Evolutionary conservation across 164 flowering plant genomes (phyloP), one percentile per base, ranked within the genome.

Genomic region (Annona squamosa): DNA sequence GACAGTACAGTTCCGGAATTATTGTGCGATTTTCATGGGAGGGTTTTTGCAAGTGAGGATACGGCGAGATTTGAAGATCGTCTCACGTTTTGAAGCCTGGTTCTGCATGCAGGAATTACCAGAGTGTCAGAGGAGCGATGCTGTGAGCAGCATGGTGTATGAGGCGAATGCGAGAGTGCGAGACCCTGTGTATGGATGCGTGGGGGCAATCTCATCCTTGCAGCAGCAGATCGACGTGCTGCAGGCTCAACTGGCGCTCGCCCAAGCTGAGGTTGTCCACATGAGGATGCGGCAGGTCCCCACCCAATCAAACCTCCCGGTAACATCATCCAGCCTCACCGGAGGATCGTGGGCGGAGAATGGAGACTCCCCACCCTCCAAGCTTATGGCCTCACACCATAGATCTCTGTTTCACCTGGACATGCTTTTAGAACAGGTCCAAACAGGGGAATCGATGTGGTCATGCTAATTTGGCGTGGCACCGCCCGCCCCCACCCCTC

Each of bases 141-240:
- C 94, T 0, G 94, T 91, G 71, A 91, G 92, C 67, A 86, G 94
- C 52, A 87, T 91, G 92, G 97, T 91, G 26, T 91, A 91, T 57
- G 97, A 91, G 71, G 97, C 97, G 16, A 91, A 91, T 59, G 97
- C 97, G 1, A 82, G 97, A 67, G 89, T 91, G 2, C 73, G 91
- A 4, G 97, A 91, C 67, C 97, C 97, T 0, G 92, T 91, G 9
- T 90, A 90, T 16, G 97, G 97, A 0, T 91, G 97, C 44, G 97
- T 88, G 9, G 94, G 94, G 56, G 90, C 94, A 17, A 91, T 91
- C 52, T 87, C 97, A 13, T 86, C 90, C 0, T 78, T 91, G 2
- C 97, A 88, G 46, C 90, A 87, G 19, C 94, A 87, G 56, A 83
- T 90, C 13, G 89, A 91, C 44, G 65, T 73, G 3, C 87, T 91